Evolutionary conservation across 495 filamentous ascomycete species (phyloP).

Genomic region (Aspergillus ellipticus): DNA sequence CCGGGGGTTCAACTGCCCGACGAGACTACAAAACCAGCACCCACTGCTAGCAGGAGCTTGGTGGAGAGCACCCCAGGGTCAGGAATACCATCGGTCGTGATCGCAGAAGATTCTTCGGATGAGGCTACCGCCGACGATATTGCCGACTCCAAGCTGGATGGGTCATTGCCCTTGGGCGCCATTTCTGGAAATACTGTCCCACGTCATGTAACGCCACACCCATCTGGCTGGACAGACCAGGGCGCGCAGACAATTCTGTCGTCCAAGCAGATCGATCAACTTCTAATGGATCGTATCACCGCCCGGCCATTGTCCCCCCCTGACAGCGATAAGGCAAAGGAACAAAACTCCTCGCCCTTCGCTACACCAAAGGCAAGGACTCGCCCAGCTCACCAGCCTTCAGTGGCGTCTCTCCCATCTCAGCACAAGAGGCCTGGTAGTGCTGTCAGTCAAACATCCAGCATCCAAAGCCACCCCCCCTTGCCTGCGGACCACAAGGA

Average conservation of each 20-base stretch:
- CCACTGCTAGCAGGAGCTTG: background rate
- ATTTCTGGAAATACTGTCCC: constrained; percentile 44
- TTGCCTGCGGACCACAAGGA: constrained; percentile 79
- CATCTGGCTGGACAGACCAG: constrained; percentile 57
- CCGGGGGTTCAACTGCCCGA: constrained; percentile 20
- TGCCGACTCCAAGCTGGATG: constrained; percentile 40
- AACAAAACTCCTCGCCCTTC: constrained; percentile 33
- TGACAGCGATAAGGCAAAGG: constrained; percentile 30
- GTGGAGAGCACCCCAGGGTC: constrained; percentile 17
- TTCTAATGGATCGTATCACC: constrained; percentile 49
- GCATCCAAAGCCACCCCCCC: constrained; percentile 57
- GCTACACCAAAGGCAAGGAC: constrained; percentile 36
- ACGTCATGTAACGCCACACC: constrained; percentile 23
- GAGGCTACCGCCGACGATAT: constrained; percentile 36
- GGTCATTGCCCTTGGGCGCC: constrained; percentile 37
- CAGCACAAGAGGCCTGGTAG: constrained; percentile 62
- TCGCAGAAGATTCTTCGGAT: constrained; percentile 55
- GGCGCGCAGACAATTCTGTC: constrained; percentile 72
- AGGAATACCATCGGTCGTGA: constrained; percentile 20
- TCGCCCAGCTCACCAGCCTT: constrained; percentile 36
- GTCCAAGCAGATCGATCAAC: constrained; percentile 64
- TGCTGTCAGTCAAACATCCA: constrained; percentile 55
- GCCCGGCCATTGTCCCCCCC: constrained; percentile 31
- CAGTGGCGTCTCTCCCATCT: constrained; percentile 27
- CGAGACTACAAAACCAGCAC: constrained; percentile 1